phyloP scores from a whole-genome alignment of 306 rosid genomes.

The Citrullus mucosospermus region DNA sequence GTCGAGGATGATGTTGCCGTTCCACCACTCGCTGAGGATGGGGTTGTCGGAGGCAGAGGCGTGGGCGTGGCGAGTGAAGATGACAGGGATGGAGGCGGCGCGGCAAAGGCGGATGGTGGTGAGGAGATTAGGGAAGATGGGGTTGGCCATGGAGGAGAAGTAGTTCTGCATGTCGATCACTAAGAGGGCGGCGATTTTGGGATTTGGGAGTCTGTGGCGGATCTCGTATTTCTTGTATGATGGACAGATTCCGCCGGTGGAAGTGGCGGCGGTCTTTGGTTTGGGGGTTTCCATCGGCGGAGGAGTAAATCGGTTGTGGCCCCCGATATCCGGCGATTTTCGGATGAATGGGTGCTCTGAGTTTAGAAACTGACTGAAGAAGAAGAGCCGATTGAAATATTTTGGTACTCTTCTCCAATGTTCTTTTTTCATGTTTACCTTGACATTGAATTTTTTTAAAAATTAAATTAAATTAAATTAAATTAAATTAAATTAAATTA shows the following conservation, averaged over 20 bases:
- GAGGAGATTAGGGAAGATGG: conserved; percentile 41
- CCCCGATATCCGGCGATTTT: background rate
- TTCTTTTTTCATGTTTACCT: too few relatives aligned
- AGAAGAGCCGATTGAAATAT: background rate
- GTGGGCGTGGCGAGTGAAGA: conserved; percentile 68
- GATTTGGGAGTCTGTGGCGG: conserved; percentile 37
- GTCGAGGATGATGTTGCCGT: conserved; percentile 38
- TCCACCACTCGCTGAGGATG: conserved; percentile 63
- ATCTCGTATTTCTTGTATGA: conserved; percentile 37
- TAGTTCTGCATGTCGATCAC: conserved; percentile 60
- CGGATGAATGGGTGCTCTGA: background rate
- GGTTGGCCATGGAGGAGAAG: conserved; percentile 29
- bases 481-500: too few relatives aligned
- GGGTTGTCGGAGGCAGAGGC: conserved; percentile 30
- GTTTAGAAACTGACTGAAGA: background rate
- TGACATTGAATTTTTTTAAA: too few relatives aligned
- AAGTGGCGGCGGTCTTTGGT: background rate
- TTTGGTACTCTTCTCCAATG: background rate
- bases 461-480: too few relatives aligned
- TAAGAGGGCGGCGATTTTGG: conserved; percentile 36
- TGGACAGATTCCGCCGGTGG: background rate
- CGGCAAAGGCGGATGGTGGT: conserved; percentile 51
- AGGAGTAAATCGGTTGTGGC: background rate
- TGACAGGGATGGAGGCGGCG: conserved; percentile 42
- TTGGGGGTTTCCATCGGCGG: background rate